Conservation (phyloP, 1,284 basidiomycete genomes). For the Neolentinus lepideus region DNA sequence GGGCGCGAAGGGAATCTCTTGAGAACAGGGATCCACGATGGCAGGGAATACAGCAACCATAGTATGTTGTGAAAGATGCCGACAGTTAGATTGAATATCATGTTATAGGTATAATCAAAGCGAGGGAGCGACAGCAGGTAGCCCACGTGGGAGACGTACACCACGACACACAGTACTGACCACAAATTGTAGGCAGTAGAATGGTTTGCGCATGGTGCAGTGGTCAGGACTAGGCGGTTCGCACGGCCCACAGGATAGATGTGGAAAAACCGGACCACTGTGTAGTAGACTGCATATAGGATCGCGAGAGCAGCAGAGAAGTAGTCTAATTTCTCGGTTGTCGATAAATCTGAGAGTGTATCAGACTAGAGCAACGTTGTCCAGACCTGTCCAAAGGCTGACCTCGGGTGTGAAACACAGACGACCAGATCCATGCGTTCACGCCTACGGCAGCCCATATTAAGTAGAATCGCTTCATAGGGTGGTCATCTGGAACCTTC, state of each 20-base stretch:
- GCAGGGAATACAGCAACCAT: constrained; percentile 78
- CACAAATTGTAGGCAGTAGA: constrained; percentile 22
- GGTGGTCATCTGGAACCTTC: constrained; percentile 49
- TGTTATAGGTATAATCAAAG: constrained; percentile 97
- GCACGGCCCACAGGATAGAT: constrained; percentile 49
- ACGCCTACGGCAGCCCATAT: constrained; percentile 69
- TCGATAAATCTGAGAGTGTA: constrained; percentile 55
- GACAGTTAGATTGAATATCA: constrained; percentile 76
- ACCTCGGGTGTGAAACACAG: constrained; percentile 92
- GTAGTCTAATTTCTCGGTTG: constrained; percentile 92
- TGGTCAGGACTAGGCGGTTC: constrained; percentile 17
- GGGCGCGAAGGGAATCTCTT: constrained; percentile 47
- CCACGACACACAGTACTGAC: constrained; percentile 38
- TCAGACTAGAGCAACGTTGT: neutral
- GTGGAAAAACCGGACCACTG: constrained; percentile 72
- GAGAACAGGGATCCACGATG: constrained; percentile 25
- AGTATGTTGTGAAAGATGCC: constrained; percentile 77
- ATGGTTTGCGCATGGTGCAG: constrained; percentile 11
- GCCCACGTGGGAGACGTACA: constrained; percentile 66
- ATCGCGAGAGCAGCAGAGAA: constrained; percentile 89
- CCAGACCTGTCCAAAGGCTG: constrained; percentile 14
- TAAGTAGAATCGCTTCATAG: constrained; percentile 67
- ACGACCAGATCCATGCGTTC: constrained; percentile 92
- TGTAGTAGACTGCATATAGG: constrained; percentile 68
- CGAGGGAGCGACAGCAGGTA: constrained; percentile 73